These are phyloP conservation scores for Diacronema lutheri DNA, from an alignment of 78 protist genomes.

Conservation along the genomic window DNA sequence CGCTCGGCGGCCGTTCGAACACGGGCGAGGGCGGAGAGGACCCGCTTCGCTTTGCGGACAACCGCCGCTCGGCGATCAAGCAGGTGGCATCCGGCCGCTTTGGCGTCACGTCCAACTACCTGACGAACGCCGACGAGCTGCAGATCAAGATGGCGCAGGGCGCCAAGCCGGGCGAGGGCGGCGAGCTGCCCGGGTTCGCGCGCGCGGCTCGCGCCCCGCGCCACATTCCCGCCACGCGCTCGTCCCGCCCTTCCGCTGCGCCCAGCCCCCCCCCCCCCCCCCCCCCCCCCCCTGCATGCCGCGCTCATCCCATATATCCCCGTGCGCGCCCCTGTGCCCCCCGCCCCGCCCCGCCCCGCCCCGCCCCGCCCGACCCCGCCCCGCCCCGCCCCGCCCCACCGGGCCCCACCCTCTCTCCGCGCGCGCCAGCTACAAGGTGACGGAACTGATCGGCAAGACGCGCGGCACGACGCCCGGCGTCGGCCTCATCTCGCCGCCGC, in stretches of 20 bases:
- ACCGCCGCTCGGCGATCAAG: conserved; percentile 67
- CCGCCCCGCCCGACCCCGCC: no score
- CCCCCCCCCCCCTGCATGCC: no score
- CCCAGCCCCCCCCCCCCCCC: no score
- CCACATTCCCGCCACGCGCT: no score
- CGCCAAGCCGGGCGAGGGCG: conserved; percentile 92
- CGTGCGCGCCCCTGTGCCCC: no score
- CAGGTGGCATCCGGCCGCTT: conserved; percentile 91
- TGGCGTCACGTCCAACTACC: conserved; percentile 80
- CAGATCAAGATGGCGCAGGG: conserved; percentile 94
- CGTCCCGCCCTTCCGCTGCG: no score
- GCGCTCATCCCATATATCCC: no score
- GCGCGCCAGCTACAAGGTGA: conserved; percentile 70
- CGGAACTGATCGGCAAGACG: conserved; percentile 51
- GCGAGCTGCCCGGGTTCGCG: conserved; percentile 83
- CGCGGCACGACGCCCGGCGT: conserved; percentile 81
- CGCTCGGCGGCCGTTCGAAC: conserved; percentile 71
- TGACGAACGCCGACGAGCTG: conserved; percentile 72
- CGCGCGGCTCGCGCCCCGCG: no score
- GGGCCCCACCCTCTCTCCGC: no score
- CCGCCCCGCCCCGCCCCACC: no score
- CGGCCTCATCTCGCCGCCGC: conserved; percentile 86
- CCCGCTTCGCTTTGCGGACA: conserved; percentile 20
- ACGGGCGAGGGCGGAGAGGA: conserved; percentile 91
- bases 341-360: no score